Base-by-base conservation (phyloP, 1,139 yeast species). In the Wickerhamomyces sp. region DNA sequence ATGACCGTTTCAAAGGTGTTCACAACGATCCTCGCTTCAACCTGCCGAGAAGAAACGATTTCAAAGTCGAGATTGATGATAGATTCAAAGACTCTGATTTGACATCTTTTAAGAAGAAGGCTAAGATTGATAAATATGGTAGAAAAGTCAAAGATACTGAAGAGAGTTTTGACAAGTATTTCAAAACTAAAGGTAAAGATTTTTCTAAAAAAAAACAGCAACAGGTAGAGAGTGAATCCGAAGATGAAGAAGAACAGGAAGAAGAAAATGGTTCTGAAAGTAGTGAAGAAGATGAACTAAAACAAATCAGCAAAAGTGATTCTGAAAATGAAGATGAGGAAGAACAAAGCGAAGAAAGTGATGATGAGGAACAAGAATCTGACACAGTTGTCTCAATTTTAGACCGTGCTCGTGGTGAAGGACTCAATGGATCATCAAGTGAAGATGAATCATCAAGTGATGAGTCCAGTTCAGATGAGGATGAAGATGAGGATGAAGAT, bases 21-120 rank as follows among this genome's bases (percentile, higher is more conserved):
- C 88, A 83, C 51, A 77, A 72, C 47, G 98, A 93, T 59, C 97
- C 98, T 4, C 71, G 96, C 46, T 91, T 91, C 63, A 80, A 75
- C 45, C 62, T 76, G 28, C 91, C 96, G 4, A 79, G 72, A 47
- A 70, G 72, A 55, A 78, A 78, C 49, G 78, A 81, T 43, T 64
- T 80, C 44, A 84, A 82, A 57, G 83, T 87, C 28, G 78, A 84
- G 49, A 72, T 93, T 28, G 99, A 91, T 61, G 84, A 78, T 39
- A 77, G 99, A 59, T 91, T 91, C 60, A 77, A 79, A 46, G 76
- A 76, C 48, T 70, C 72, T 31, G 96, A 88, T 53, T 59, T 83
- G 47, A 72, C 72, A 44, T 72, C 73, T 39, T 70, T 78, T 46
- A 75, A 75, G 43, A 71, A 70, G 30, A 72, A 68, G 40, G 73